Evolutionary conservation across 257 asterid genomes (phyloP).

Genomic region (Solanum habrochaites): DNA sequence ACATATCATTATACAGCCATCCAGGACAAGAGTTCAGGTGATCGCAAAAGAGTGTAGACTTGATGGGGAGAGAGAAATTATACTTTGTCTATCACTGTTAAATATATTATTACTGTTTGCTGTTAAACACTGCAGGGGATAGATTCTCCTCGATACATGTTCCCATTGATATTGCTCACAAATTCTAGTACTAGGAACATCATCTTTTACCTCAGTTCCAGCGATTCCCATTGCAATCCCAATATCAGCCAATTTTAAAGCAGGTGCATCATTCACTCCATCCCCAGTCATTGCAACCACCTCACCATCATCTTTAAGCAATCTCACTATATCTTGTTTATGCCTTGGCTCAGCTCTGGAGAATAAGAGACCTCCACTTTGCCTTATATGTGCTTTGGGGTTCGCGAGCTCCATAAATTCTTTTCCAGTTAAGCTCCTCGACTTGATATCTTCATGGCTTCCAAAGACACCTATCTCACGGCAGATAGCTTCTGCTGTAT

Average conservation of each 20-base stretch:
- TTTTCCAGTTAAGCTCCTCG: constrained; percentile 83
- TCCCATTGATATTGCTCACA: neutral
- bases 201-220: constrained; percentile 74
- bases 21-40: neutral
- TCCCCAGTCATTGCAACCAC: constrained; percentile 99
- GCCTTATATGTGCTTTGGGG: constrained; percentile 51
- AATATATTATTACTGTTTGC: neutral
- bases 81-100: neutral
- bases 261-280: constrained; percentile 99
- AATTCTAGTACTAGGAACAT: neutral
- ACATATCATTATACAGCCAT: neutral
- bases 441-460: constrained; percentile 50
- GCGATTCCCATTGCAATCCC: constrained; percentile 99
- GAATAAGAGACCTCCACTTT: constrained; percentile 81
- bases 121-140: neutral
- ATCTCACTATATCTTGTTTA: constrained; percentile 94
- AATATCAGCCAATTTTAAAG: constrained; percentile 89
- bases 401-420: constrained; percentile 66
- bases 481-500: constrained; percentile 96
- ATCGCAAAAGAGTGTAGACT: neutral
- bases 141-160: neutral
- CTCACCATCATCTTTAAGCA: constrained; percentile 93
- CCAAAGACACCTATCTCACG: constrained; percentile 95
- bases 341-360: constrained; percentile 99
- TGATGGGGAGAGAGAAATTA: neutral